Conservation (phyloP, 108 stramenopile genomes). For the Fragilaria radians region DNA sequence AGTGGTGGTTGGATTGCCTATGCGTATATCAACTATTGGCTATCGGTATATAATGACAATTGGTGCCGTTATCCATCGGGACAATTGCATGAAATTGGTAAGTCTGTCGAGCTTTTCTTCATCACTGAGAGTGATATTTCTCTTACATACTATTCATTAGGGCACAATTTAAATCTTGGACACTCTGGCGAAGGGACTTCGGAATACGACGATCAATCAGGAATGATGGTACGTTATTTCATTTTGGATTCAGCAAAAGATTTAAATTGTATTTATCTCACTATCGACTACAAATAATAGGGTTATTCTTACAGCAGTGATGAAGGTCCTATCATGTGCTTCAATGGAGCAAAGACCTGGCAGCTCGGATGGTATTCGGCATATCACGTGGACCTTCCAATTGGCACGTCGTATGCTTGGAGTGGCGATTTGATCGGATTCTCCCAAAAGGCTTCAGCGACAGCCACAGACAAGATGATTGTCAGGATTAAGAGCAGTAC, state of each 20-base stretch:
- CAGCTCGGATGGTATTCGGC: conserved; percentile 7
- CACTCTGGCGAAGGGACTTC: conserved; percentile 36
- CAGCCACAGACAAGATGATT: neutral
- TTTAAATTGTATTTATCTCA: no score
- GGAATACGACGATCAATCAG: conserved; percentile 52
- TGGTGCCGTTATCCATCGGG: conserved; percentile 43
- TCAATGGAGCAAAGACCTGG: conserved; percentile 6
- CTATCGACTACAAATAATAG: no score
- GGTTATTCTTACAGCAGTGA: neutral
- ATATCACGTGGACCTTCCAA: neutral
- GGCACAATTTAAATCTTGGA: conserved; percentile 44
- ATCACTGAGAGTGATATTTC: neutral
- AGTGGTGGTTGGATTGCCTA: conserved; percentile 28
- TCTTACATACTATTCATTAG: neutral
- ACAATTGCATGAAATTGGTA: conserved; percentile 61
- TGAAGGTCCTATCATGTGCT: conserved; percentile 3
- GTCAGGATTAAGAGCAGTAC: neutral
- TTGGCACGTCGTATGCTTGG: neutral
- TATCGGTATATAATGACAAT: conserved; percentile 44
- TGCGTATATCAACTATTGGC: conserved; percentile 39
- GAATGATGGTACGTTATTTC: conserved; percentile 11
- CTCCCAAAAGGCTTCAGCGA: neutral
- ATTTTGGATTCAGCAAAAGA: no score
- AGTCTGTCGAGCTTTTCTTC: neutral
- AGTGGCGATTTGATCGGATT: neutral